A percentile compares a stretch with the other conserved stretches of the same genome.
Evolutionary conservation across 2,329 filamentous ascomycete genomes (phyloP).

Genomic region (Fusarium cicatricum): DNA sequence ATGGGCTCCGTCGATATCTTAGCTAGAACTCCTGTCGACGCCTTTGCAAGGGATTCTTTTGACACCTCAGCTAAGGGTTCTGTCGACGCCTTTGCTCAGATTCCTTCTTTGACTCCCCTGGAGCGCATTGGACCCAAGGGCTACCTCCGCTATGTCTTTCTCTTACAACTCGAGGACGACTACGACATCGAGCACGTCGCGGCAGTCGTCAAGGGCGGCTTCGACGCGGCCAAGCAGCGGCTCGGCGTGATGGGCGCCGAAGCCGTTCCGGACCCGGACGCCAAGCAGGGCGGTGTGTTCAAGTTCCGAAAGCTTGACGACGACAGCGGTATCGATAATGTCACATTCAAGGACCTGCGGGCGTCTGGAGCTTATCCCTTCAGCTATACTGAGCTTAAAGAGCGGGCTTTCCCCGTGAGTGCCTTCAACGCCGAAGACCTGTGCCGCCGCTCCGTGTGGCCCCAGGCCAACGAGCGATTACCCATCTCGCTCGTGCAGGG

Average conservation of each 20-base stretch:
- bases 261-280: constrained; percentile 11
- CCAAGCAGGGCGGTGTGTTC: constrained; percentile 9
- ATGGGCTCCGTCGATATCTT: neutral
- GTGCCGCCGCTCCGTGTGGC: constrained; percentile 14
- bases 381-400: constrained; percentile 11
- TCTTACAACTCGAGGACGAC: constrained; percentile 1
- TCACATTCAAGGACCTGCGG: constrained; percentile 5
- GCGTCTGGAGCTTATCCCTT: neutral
- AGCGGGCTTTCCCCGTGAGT: constrained; percentile 8
- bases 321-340: neutral
- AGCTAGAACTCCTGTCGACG: neutral
- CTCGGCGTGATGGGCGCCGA: constrained; percentile 16
- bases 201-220: neutral
- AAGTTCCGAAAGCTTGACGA: constrained; percentile 9
- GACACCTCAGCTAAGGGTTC: neutral
- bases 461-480: neutral
- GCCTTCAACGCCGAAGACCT: constrained; percentile 15
- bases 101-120: constrained; percentile 8
- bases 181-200: neutral
- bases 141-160: constrained; percentile 26
- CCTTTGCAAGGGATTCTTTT: no score
- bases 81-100: neutral
- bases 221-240: constrained; percentile 4
- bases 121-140: constrained; percentile 19
- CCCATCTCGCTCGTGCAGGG: constrained; percentile 11